Conservation (phyloP, 139 green algal species). For the Auxenochlorella pyrenoidosa region DNA sequence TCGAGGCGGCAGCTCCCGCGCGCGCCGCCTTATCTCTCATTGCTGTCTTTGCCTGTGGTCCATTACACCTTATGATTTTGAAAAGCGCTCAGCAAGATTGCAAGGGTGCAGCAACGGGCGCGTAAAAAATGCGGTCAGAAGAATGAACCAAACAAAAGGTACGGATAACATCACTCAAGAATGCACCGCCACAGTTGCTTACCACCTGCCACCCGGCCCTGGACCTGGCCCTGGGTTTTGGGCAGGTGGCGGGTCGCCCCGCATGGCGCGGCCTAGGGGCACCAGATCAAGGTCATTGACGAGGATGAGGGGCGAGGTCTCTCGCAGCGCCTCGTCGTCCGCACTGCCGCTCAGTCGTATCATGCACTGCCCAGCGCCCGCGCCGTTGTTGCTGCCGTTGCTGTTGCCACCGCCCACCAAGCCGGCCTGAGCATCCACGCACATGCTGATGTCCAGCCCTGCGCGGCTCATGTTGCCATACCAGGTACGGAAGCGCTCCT, state of each 20-base stretch:
- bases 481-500: slow-evolving; percentile 28
- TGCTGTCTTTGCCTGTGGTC: no score
- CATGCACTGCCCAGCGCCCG: slow-evolving; percentile 33
- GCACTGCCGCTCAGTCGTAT: slow-evolving; percentile 40
- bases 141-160: no score
- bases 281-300: slow-evolving; percentile 64
- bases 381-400: background rate
- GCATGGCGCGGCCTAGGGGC: slow-evolving; percentile 43
- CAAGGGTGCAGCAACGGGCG: no score
- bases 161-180: no score
- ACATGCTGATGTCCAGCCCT: slow-evolving; percentile 69
- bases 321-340: slow-evolving; percentile 46
- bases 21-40: no score
- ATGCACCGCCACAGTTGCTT: no score
- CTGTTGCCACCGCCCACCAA: slow-evolving; percentile 8
- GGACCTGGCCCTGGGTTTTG: background rate
- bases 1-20: no score
- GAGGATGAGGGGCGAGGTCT: slow-evolving; percentile 47
- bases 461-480: slow-evolving; percentile 65
- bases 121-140: no score
- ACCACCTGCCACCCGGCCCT: background rate
- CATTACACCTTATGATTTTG: no score
- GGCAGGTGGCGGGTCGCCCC: slow-evolving; percentile 36
- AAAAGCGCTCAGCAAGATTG: no score
- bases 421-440: slow-evolving; percentile 43